Conservation (phyloP, 148 eudicot species). For the Camellia granthamiana region DNA sequence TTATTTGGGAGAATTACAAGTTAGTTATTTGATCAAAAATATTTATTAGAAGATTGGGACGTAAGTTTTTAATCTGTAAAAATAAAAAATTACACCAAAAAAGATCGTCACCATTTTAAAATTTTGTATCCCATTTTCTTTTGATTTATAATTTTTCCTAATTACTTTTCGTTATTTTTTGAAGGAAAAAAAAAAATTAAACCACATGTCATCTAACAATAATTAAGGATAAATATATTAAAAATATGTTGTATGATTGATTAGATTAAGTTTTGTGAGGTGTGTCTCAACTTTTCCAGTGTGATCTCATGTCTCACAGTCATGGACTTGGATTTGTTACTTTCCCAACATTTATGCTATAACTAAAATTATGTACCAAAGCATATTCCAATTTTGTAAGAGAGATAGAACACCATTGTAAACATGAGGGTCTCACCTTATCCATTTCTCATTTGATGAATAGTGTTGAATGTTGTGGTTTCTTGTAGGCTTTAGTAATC, state of each 20-base stretch:
- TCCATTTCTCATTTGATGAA: not conserved
- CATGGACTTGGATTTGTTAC: not conserved
- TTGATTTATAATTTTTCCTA: too few species aligned
- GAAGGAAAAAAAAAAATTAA: too few species aligned
- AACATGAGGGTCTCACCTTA: not conserved
- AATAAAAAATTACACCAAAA: too few species aligned
- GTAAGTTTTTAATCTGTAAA: too few species aligned
- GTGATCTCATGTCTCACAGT: not conserved
- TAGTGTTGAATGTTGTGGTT: conserved; percentile 3
- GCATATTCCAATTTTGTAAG: conserved; percentile 1
- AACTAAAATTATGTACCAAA: not conserved
- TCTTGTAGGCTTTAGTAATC: conserved; percentile 33
- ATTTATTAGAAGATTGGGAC: too few species aligned
- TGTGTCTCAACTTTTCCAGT: conserved; percentile 1
- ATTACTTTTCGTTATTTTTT: too few species aligned
- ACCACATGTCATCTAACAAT: too few species aligned
- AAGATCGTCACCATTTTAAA: too few species aligned
- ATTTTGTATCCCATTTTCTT: too few species aligned
- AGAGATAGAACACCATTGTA: not conserved
- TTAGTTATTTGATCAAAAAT: too few species aligned
- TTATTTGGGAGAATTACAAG: too few species aligned
- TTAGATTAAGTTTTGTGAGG: not conserved
- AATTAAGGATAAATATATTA: too few species aligned
- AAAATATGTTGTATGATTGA: not conserved
- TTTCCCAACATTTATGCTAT: not conserved